Evolutionary conservation across 2,329 filamentous ascomycete species (phyloP).

Genomic region (Fusarium circinatum): DNA sequence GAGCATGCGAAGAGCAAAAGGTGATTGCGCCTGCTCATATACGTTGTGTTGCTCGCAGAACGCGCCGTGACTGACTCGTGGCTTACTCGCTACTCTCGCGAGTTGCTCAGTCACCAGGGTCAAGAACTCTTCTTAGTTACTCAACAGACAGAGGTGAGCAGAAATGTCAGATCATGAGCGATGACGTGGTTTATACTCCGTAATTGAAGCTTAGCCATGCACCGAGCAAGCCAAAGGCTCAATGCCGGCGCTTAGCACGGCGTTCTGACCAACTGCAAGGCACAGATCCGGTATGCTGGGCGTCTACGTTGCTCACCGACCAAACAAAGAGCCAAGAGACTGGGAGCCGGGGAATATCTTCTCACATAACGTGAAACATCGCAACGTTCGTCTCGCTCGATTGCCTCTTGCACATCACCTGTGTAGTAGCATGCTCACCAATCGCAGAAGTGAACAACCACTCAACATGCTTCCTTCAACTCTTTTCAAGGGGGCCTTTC

Average conservation of each 20-base stretch:
- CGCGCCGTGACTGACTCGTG: no score
- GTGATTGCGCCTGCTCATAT: rapidly evolving
- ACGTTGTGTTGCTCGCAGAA: no score
- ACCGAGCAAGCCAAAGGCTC: neutral
- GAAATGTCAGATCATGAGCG: neutral
- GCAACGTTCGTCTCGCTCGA: neutral
- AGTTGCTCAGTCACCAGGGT: neutral
- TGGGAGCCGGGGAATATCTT: rapidly evolving
- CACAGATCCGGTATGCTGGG: rapidly evolving
- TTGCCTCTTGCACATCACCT: no score
- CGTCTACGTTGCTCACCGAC: neutral
- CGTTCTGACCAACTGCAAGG: rapidly evolving
- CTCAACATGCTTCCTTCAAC: no score
- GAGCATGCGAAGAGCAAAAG: neutral
- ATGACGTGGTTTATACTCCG: neutral
- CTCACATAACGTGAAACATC: no score
- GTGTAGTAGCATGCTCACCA: rapidly evolving
- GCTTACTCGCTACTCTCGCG: neutral
- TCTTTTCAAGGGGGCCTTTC: no score
- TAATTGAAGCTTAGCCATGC: rapidly evolving
- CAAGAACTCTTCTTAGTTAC: rapidly evolving
- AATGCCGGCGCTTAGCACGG: neutral
- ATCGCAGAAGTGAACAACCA: rapidly evolving
- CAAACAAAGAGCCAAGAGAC: neutral
- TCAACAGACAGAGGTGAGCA: rapidly evolving